Conservation (phyloP, 345 rosid species). For the Citrus trifoliata region DNA sequence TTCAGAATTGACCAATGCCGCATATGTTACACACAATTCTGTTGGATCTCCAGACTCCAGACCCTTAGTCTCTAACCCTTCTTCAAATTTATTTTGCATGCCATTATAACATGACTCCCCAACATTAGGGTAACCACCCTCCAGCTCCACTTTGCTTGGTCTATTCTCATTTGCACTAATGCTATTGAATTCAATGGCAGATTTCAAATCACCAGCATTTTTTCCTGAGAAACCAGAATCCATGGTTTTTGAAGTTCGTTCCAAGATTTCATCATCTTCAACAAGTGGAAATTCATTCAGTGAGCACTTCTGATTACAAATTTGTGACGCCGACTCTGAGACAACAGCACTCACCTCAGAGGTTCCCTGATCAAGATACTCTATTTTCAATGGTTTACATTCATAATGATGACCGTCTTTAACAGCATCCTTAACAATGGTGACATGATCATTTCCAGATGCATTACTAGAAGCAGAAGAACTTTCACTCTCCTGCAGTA, state of each 20-base stretch:
- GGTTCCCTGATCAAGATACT: constrained; percentile 43
- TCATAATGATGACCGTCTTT: constrained; percentile 38
- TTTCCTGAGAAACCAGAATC: constrained; percentile 28
- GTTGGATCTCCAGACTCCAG: constrained; percentile 38
- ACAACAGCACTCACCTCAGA: constrained; percentile 29
- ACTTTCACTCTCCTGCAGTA: constrained; percentile 78
- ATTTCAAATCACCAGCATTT: constrained; percentile 25
- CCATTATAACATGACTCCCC: constrained; percentile 30
- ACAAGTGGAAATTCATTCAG: constrained; percentile 22
- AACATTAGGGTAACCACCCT: constrained; percentile 28
- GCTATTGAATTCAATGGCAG: constrained; percentile 22
- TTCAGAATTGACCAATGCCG: constrained; percentile 31
- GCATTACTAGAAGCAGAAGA: constrained; percentile 74
- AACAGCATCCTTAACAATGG: constrained; percentile 29
- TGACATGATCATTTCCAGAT: constrained; percentile 46
- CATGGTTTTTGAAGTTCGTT: constrained; percentile 19
- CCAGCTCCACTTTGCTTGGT: constrained; percentile 15
- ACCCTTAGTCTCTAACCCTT: constrained; percentile 22
- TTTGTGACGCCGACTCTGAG: constrained; percentile 29
- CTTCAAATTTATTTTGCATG: constrained; percentile 25
- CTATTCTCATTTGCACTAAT: constrained; percentile 16
- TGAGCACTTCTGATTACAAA: constrained; percentile 25
- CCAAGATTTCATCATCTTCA: constrained; percentile 33
- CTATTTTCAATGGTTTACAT: constrained; percentile 38
- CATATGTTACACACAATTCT: constrained; percentile 28